phyloP scores from a whole-genome alignment of 257 asterid species.

The Orobanche coerulescens region DNA sequence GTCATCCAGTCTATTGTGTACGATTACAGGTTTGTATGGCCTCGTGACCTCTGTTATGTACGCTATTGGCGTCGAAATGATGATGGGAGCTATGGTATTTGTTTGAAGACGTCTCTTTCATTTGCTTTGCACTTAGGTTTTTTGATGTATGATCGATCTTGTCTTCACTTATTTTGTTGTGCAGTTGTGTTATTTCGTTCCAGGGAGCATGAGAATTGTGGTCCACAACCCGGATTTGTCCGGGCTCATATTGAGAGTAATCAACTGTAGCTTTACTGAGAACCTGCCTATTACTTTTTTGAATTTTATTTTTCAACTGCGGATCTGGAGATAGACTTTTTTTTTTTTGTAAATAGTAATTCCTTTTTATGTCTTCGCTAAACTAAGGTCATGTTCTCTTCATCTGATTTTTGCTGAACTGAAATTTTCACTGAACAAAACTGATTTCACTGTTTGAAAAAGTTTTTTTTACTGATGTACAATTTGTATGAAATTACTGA shows the following conservation, averaged over 20 bases:
- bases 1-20: conserved; percentile 11
- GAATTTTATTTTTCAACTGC: background rate
- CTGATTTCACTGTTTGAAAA: no score
- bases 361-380: no score
- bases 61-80: conserved; percentile 99
- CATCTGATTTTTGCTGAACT: no score
- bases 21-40: conserved; percentile 80
- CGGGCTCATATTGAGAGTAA: conserved; percentile 95
- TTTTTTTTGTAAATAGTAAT: no score
- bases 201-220: conserved; percentile 83
- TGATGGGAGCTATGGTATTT: conserved; percentile 96
- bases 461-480: no score
- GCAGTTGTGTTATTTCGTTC: conserved; percentile 96
- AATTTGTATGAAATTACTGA: no score
- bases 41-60: conserved; percentile 97
- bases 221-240: conserved; percentile 81
- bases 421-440: no score
- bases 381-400: no score
- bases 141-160: conserved; percentile 9
- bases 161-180: conserved; percentile 21
- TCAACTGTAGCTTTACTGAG: conserved; percentile 26
- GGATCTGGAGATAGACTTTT: background rate
- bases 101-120: conserved; percentile 17
- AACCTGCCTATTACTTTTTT: conserved; percentile 13
- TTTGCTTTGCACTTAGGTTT: conserved; percentile 11